Evolutionary conservation across 2,329 filamentous ascomycete genomes (phyloP).

Genomic region (Fusarium sp.): DNA sequence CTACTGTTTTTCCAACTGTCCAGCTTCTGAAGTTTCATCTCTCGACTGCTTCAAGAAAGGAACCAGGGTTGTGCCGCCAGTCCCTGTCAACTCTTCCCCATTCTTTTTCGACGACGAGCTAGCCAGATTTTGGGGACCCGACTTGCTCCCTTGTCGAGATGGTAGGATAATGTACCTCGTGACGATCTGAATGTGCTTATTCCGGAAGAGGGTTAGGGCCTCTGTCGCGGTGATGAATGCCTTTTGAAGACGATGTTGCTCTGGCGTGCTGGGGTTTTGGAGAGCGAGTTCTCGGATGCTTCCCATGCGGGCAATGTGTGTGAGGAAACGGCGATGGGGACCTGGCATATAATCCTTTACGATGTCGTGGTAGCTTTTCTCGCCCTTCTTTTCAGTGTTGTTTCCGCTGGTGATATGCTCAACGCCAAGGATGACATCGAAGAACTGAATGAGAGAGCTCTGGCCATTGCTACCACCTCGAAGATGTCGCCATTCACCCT

Average conservation of each 20-base stretch:
- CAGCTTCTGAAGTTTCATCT: conserved; percentile 78
- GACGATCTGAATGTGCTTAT: conserved; percentile 92
- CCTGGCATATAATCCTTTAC: conserved; percentile 94
- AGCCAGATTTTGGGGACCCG: conserved; percentile 59
- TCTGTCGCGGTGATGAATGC: conserved; percentile 81
- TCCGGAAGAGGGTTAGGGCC: conserved; percentile 82
- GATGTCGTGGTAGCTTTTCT: conserved; percentile 68
- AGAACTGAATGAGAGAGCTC: conserved; percentile 92
- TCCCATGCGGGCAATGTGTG: conserved; percentile 76
- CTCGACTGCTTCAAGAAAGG: conserved; percentile 91
- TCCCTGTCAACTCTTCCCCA: conserved; percentile 77
- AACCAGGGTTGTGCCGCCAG: conserved; percentile 88
- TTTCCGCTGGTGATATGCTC: conserved; percentile 73
- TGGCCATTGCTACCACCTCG: conserved; percentile 96
- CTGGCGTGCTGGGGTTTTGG: conserved; percentile 66
- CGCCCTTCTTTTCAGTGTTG: conserved; percentile 40
- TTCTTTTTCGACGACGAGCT: conserved; percentile 59
- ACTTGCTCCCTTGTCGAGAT: conserved; percentile 62
- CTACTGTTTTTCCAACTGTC: conserved; percentile 48
- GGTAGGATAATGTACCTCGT: conserved; percentile 92
- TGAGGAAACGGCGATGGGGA: conserved; percentile 83
- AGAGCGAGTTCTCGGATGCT: conserved; percentile 82
- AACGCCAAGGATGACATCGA: conserved; percentile 88
- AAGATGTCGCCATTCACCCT: conserved; percentile 79
- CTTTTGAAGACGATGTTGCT: conserved; percentile 59